phyloP scores from a whole-genome alignment of 2,329 filamentous ascomycete species.

The Pezicula radicicola region DNA sequence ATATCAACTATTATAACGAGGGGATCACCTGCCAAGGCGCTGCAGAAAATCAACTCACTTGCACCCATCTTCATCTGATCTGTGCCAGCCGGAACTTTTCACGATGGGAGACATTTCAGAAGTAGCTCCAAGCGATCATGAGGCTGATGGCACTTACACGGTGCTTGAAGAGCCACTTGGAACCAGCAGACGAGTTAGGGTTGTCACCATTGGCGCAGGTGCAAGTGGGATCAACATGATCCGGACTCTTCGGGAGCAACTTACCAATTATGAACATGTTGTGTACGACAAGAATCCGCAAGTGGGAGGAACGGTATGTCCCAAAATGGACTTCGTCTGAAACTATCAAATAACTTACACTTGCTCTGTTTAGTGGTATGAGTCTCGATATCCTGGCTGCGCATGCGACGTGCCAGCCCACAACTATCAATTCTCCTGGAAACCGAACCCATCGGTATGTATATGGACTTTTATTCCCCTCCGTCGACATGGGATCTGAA shows the following conservation, averaged over 20 bases:
- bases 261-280: constrained; percentile 40
- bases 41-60: too few species aligned
- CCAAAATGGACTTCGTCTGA: too few species aligned
- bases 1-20: too few species aligned
- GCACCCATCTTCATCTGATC: too few species aligned
- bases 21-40: too few species aligned
- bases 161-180: constrained; percentile 12
- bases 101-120: too few species aligned
- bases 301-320: constrained; percentile 44
- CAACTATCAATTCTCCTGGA: constrained; percentile 62
- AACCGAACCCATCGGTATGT: constrained; percentile 42
- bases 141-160: background rate
- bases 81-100: too few species aligned
- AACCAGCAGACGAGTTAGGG: constrained; percentile 6
- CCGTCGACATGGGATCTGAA: too few species aligned
- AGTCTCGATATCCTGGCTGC: constrained; percentile 57
- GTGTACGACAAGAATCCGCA: constrained; percentile 55
- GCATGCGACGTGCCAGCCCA: constrained; percentile 52
- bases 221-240: constrained; percentile 43
- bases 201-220: constrained; percentile 44
- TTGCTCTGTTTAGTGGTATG: constrained; percentile 39
- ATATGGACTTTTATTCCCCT: too few species aligned
- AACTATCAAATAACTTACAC: too few species aligned
- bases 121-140: too few species aligned
- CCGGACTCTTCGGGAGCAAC: constrained; percentile 40